These are phyloP conservation scores for Lolium perenne DNA, from an alignment of 176 grass and related monocot genomes.

Conservation along the genomic window DNA sequence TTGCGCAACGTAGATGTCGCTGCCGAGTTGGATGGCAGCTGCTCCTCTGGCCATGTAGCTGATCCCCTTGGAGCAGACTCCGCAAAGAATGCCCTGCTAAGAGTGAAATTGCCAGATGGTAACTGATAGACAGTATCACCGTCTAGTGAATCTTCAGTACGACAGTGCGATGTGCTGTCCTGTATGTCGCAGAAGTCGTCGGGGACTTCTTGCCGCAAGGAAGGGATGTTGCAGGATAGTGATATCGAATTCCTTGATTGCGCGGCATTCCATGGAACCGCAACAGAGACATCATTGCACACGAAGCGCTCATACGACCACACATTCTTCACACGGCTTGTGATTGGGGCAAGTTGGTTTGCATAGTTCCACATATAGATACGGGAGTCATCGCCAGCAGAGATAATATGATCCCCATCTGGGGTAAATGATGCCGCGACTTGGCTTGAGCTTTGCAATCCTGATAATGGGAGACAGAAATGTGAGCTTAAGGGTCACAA, in stretches of 20 bases:
- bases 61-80: conserved; percentile 62
- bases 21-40: conserved; percentile 55
- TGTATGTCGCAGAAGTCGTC: conserved; percentile 20
- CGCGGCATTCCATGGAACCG: conserved; percentile 81
- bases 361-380: conserved; percentile 79
- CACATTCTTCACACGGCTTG: conserved; percentile 49
- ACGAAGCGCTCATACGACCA: conserved; percentile 74
- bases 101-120: conserved; percentile 66
- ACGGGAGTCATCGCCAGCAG: conserved; percentile 71
- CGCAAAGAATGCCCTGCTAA: conserved; percentile 58
- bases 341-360: conserved; percentile 51
- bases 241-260: conserved; percentile 45
- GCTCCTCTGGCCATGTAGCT: conserved; percentile 94
- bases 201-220: conserved; percentile 48
- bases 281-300: conserved; percentile 60
- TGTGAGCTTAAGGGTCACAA: conserved; percentile 31
- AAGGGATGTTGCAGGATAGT: conserved; percentile 54
- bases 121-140: conserved; percentile 35
- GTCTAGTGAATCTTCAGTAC: conserved; percentile 43
- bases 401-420: conserved; percentile 85
- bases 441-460: conserved; percentile 67
- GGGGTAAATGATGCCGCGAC: conserved; percentile 78
- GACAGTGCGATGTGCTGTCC: conserved; percentile 17
- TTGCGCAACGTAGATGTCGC: conserved; percentile 56
- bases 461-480: conserved; percentile 41